Percentiles rank a stretch among this genome's conserved stretches.
Conservation (phyloP, 495 filamentous ascomycete species). For the Podospora conica region DNA sequence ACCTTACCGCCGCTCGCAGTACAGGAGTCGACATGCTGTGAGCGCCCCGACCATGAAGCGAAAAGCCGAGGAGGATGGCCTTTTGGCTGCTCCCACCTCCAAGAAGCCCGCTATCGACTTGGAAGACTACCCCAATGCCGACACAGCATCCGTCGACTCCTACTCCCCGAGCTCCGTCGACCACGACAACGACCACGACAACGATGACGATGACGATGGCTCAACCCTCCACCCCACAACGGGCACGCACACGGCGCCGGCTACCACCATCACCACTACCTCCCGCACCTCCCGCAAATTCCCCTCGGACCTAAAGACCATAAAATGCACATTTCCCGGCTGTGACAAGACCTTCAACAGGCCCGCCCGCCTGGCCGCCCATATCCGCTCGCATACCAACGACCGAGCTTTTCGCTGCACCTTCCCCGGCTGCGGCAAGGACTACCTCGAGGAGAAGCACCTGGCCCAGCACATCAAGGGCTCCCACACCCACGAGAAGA, state of each 20-base stretch:
- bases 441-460: constrained; percentile 75
- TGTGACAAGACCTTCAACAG: constrained; percentile 85
- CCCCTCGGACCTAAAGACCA: constrained; percentile 68
- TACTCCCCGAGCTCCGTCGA: constrained; percentile 7
- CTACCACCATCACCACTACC: constrained; percentile 37
- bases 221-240: constrained; percentile 2
- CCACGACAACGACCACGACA: background rate
- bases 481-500: constrained; percentile 65
- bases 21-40: background rate
- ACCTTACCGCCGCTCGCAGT: background rate
- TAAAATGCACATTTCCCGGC: constrained; percentile 59
- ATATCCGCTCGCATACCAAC: constrained; percentile 72
- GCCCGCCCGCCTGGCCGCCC: constrained; percentile 69
- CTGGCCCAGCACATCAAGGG: constrained; percentile 76
- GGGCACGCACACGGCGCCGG: constrained; percentile 15
- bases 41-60: constrained; percentile 7
- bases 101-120: constrained; percentile 8
- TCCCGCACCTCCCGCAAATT: constrained; percentile 52
- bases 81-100: background rate
- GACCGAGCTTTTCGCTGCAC: constrained; percentile 69
- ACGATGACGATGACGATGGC: background rate
- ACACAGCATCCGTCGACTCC: constrained; percentile 14
- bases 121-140: constrained; percentile 1
- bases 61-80: constrained; percentile 10
- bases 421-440: constrained; percentile 65